Evolutionary conservation across 2,329 filamentous ascomycete genomes (phyloP), one percentile per base, ranked within the genome.

Genomic region (Diaporthe sp.): DNA sequence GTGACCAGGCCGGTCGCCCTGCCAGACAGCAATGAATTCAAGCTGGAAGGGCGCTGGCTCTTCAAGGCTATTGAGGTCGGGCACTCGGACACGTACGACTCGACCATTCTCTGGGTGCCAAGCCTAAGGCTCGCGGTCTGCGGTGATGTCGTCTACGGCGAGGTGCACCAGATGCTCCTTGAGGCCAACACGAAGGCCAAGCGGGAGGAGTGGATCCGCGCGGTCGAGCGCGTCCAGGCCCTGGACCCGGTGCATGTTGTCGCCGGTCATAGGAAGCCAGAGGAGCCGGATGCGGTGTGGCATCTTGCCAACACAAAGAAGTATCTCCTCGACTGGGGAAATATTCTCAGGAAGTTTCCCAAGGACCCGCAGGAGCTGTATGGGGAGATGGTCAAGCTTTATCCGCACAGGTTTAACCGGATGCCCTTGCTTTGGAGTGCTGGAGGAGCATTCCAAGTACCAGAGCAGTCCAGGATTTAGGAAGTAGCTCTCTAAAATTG

Each of bases 1-100:
- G 75, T 78, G 13, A 71, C 77, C n/a, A 61, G 78, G 1, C 77
- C 81, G 1, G 57, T 76, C 13, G 72, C 78, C 4, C 67, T 81
- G 22, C 42, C 60, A 12, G 60, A 47, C 42, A 65, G 60, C 60
- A 65, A 65, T 1, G 60, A 65, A 1, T 65, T 65, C 60, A 65
- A 13, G 25, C 25, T 65, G 4, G n/a, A 8, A 10, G 60, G 25
- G 0, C 39, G 60, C 25, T 65, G 60, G 60, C 39, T 65, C 60
- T 65, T 65, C 39, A 79, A 78, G 28, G 51, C 67, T 3, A 2
- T 53, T 6, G 47, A 71, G 31, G 67, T 71, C 15, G 67, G 47
- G 28, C 67, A 55, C n/a, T 37, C 47, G 13, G 47, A 71, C 47
- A 71, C 67, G 7, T 71, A 39, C 47, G 67, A 71, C 67, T 53